Evolutionary conservation across 108 stramenopile species (phyloP).

Genomic region (Fragilariopsis cylindrus): DNA sequence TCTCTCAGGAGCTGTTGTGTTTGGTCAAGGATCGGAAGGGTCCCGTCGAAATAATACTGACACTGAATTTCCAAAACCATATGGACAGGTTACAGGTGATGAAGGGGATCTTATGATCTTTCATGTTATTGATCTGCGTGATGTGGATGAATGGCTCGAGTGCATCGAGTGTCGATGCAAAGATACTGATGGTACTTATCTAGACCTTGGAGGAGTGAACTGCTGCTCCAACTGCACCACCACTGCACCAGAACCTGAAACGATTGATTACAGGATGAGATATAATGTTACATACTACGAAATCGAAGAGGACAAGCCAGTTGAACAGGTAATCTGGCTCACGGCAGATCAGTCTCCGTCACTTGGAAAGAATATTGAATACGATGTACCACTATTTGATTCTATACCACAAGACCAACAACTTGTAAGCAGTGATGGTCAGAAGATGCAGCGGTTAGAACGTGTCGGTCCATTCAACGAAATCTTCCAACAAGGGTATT

Average conservation of each 20-base stretch:
- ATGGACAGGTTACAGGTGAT: conserved; percentile 17
- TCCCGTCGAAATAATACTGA: conserved; percentile 8
- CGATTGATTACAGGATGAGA: conserved; percentile 27
- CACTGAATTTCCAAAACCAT: conserved; percentile 14
- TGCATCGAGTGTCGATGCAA: conserved; percentile 28
- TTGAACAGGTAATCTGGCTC: conserved; percentile 10
- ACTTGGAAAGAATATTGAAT: conserved; percentile 9
- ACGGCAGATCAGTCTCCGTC: conserved; percentile 23
- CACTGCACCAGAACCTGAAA: neutral
- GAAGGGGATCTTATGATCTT: conserved; percentile 32
- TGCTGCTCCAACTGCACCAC: conserved; percentile 32
- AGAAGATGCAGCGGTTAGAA: conserved; percentile 19
- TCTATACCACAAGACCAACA: conserved; percentile 9
- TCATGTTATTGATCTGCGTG: conserved; percentile 26
- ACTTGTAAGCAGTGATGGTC: neutral
- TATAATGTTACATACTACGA: conserved; percentile 27
- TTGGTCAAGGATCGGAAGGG: conserved; percentile 30
- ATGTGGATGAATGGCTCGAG: conserved; percentile 17
- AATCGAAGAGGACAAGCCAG: conserved; percentile 10
- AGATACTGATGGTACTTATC: conserved; percentile 16
- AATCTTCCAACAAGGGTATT: conserved; percentile 25
- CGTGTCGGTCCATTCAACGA: conserved; percentile 19
- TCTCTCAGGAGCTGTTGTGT: conserved; percentile 18
- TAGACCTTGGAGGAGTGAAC: conserved; percentile 20
- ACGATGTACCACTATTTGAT: conserved; percentile 19